Percentiles rank a stretch among this genome's conserved stretches.
These are phyloP conservation scores for Paecilomyces formosus DNA, from an alignment of 2,329 filamentous ascomycete genomes.

Conservation along the genomic window DNA sequence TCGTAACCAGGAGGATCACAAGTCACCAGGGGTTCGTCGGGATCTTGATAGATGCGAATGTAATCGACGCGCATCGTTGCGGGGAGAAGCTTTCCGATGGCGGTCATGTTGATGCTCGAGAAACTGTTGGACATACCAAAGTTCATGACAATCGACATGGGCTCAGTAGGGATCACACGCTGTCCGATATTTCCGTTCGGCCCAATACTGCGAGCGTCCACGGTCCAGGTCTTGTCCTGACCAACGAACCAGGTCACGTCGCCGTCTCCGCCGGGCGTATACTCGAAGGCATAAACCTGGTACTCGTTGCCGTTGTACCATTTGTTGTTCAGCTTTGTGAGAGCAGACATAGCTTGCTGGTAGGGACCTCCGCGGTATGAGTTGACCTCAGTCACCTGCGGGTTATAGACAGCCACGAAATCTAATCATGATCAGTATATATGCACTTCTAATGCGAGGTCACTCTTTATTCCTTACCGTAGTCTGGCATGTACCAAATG, in stretches of 20 bases:
- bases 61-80: constrained; percentile 63
- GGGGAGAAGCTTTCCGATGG: constrained; percentile 49
- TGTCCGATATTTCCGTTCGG: constrained; percentile 65
- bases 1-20: constrained; percentile 62
- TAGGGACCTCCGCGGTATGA: constrained; percentile 54
- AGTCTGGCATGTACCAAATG: constrained; percentile 60
- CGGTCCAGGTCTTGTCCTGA: constrained; percentile 56
- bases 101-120: constrained; percentile 52
- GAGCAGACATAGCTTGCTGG: constrained; percentile 56
- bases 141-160: constrained; percentile 61
- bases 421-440: constrained; percentile 28
- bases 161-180: constrained; percentile 58
- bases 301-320: constrained; percentile 61
- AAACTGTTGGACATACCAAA: constrained; percentile 64
- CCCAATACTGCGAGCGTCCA: constrained; percentile 52
- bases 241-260: constrained; percentile 65
- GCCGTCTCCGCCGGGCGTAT: constrained; percentile 52
- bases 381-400: constrained; percentile 50
- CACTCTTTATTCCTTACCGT: constrained; percentile 26
- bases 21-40: constrained; percentile 50
- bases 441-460: neutral
- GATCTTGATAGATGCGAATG: constrained; percentile 62
- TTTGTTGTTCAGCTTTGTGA: constrained; percentile 56
- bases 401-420: constrained; percentile 59
- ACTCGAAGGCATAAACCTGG: constrained; percentile 58